Evolutionary conservation across 345 rosid genomes (phyloP), one percentile per base, ranked within the genome.

Genomic region (Psidium guajava): DNA sequence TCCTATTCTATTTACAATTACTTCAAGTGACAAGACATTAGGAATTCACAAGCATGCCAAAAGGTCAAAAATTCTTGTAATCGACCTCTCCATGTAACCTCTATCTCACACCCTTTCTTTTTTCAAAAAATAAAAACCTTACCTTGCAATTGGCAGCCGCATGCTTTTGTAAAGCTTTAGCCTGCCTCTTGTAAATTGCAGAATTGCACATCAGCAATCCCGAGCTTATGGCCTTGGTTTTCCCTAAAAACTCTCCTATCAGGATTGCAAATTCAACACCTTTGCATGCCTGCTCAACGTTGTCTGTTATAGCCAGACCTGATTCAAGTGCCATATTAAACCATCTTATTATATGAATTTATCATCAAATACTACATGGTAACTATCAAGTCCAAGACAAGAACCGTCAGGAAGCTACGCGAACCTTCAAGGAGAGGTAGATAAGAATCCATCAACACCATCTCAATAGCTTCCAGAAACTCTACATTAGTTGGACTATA

Each of bases 201-300:
- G 94, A 98, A 64, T 95, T 97, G 88, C 93, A 95, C 8, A 96
- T 89, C 99, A 94, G 95, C 42, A 97, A 98, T 91, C 95, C 98
- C 88, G 95, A 95, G 86, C 99, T 95, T 88, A 94, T 98, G 98
- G 95, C 95, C 36, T 98, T 98, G 91, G 95, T 98, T 86, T 97
- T 95, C 86, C 99, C 91, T 1, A 98, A 98, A 92, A 97, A 95
- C 32, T 98, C 98, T 88, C 99, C 99, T 87, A 97, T 98, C 98
- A 97, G 95, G 86, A 97, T 93, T 25, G 98, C 98, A 85, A 97
- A 54, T n/a, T 85, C 94, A 83, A 97, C 99, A 64, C 96, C 95
- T 82, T 95, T 94, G 93, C 99, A 95, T 36, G 97, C 99, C 90
- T 94, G 98, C 83, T 95, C 91, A 81, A 82, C 98, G 90, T 97